phyloP scores from a whole-genome alignment of 345 rosid species.

The Populus ilicifolia region DNA sequence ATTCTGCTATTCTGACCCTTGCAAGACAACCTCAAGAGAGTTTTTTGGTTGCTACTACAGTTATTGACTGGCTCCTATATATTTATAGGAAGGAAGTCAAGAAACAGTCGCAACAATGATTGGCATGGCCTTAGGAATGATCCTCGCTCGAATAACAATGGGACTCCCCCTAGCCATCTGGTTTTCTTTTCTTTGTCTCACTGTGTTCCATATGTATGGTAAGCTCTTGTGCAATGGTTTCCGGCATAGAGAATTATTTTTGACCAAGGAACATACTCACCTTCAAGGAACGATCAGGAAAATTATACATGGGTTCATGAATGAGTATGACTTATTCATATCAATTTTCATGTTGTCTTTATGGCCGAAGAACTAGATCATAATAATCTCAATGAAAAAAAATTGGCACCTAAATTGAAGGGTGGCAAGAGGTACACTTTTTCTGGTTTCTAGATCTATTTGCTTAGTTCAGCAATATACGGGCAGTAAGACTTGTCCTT shows the following conservation, averaged over 20 bases:
- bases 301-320: not conserved
- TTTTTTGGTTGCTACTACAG: not conserved
- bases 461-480: not conserved
- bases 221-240: constrained; percentile 29
- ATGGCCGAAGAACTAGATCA: not conserved
- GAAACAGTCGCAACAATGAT: constrained; percentile 92
- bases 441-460: not conserved
- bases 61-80: constrained; percentile 9
- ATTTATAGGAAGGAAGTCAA: constrained; percentile 83
- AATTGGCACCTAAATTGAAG: not conserved
- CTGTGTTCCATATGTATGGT: constrained; percentile 91
- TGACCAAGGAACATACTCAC: not conserved
- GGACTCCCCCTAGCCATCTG: constrained; percentile 73
- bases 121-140: constrained; percentile 94
- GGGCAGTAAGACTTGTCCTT: not conserved
- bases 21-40: constrained; percentile 1
- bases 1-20: constrained; percentile 11
- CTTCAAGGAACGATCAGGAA: not conserved
- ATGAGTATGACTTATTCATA: not conserved
- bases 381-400: not conserved
- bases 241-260: not conserved
- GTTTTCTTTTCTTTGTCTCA: constrained; percentile 75
- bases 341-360: not conserved
- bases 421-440: not conserved
- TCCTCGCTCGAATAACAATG: constrained; percentile 69